phyloP scores from a whole-genome alignment of 2,329 filamentous ascomycete genomes.

The Penicillium thymicola region DNA sequence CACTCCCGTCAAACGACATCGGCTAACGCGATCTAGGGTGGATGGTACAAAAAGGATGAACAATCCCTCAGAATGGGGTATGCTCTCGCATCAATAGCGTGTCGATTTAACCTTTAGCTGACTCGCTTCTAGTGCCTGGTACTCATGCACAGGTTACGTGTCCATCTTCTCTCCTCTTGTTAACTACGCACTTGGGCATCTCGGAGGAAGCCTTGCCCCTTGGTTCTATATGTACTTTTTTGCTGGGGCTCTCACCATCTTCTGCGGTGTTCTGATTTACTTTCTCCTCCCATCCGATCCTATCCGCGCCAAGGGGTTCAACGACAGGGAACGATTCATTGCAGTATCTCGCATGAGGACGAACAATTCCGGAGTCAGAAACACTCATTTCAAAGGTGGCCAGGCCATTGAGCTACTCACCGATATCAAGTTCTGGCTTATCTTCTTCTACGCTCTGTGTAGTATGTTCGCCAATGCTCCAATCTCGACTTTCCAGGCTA shows the following conservation, averaged over 20 bases:
- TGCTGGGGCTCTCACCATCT: not conserved
- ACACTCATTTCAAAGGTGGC: constrained; percentile 45
- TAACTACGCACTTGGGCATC: constrained; percentile 48
- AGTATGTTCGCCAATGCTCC: constrained; percentile 47
- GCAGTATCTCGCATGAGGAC: constrained; percentile 25
- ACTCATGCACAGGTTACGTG: constrained; percentile 46
- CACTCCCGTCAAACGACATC: no score
- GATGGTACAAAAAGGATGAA: constrained; percentile 1
- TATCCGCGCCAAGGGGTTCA: not conserved
- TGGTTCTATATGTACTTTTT: constrained; percentile 2
- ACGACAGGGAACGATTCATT: constrained; percentile 14
- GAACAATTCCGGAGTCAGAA: constrained; percentile 33
- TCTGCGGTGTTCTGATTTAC: not conserved
- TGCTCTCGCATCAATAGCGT: not conserved
- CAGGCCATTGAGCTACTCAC: constrained; percentile 33
- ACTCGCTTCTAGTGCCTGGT: constrained; percentile 33
- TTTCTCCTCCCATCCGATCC: not conserved
- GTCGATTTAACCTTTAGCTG: not conserved
- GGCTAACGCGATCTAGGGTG: not conserved
- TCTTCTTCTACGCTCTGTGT: constrained; percentile 40
- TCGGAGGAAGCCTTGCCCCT: constrained; percentile 11
- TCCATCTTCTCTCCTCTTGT: constrained; percentile 47
- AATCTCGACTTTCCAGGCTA: constrained; percentile 46
- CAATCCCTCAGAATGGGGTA: not conserved
- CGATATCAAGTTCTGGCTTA: not conserved